A percentile compares a stretch with the other conserved stretches of the same genome.
Conservation (phyloP, 2,329 filamentous ascomycete genomes). For the Lomentospora prolificans region DNA sequence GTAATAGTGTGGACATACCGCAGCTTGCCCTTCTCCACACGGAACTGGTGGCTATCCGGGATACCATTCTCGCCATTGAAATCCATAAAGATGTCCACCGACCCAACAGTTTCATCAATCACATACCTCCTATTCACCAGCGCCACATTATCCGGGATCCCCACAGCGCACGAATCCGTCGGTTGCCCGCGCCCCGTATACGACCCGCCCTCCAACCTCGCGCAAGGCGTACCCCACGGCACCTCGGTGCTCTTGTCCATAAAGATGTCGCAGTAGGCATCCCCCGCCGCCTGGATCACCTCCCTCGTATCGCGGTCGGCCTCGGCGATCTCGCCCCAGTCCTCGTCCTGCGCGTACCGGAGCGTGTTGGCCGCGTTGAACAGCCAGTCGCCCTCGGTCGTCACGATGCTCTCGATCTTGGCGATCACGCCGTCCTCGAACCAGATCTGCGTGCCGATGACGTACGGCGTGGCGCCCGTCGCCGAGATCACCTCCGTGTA, state of each 20-base stretch:
- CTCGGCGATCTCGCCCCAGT: constrained; percentile 23
- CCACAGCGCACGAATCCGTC: constrained; percentile 23
- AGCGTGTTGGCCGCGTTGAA: constrained; percentile 26
- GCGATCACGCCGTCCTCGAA: constrained; percentile 14
- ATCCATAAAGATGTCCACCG: constrained; percentile 15
- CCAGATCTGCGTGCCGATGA: constrained; percentile 26
- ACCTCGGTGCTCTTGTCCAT: constrained; percentile 25
- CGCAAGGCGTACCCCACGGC: constrained; percentile 27
- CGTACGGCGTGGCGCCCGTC: constrained; percentile 20
- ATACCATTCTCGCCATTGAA: constrained; percentile 10
- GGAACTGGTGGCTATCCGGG: constrained; percentile 14
- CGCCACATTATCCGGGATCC: constrained; percentile 21
- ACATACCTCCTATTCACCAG: constrained; percentile 17
- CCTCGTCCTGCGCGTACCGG: constrained; percentile 23
- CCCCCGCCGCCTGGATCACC: constrained; percentile 25
- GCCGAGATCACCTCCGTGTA: constrained; percentile 26
- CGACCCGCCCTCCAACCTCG: constrained; percentile 24
- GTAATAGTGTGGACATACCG: constrained; percentile 13
- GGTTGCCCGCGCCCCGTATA: constrained; percentile 22
- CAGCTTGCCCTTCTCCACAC: constrained; percentile 11
- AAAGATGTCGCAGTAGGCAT: constrained; percentile 27
- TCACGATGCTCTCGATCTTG: constrained; percentile 21
- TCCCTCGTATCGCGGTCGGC: constrained; percentile 21
- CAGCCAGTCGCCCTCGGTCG: constrained; percentile 26
- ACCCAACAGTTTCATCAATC: constrained; percentile 16